A percentile compares a stretch with the other conserved stretches of the same genome.
Conservation (phyloP, 2,329 filamentous ascomycete species). For the Monilinia fructicola region DNA sequence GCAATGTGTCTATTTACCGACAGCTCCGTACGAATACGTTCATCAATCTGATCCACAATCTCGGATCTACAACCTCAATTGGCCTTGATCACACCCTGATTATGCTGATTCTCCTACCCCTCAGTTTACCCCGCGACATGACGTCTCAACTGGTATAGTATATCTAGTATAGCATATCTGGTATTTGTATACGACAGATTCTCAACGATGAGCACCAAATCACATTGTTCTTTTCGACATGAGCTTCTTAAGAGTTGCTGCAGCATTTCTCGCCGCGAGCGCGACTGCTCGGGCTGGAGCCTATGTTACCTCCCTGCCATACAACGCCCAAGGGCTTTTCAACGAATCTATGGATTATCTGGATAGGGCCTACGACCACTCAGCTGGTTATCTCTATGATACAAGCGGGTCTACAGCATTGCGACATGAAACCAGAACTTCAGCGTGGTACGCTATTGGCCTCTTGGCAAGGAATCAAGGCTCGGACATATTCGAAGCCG, state of each 20-base stretch:
- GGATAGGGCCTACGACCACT: constrained; percentile 54
- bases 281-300: constrained; percentile 18
- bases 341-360: constrained; percentile 55
- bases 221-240: not conserved
- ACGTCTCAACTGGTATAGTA: not conserved
- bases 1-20: constrained; percentile 1
- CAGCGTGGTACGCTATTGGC: constrained; percentile 59
- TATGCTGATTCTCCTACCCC: not conserved
- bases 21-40: not conserved
- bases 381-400: constrained; percentile 54
- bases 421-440: constrained; percentile 55
- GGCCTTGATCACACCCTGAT: not conserved
- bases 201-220: not conserved
- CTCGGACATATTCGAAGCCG: constrained; percentile 51
- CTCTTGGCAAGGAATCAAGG: constrained; percentile 55
- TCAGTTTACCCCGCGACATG: not conserved
- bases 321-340: constrained; percentile 45
- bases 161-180: not conserved
- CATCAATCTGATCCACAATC: not conserved
- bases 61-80: constrained; percentile 9
- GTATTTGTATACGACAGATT: not conserved
- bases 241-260: not conserved
- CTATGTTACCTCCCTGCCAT: constrained; percentile 28
- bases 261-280: not conserved
- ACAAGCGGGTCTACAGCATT: constrained; percentile 42